phyloP scores from a whole-genome alignment of 306 rosid genomes.

The Aeschynomene evenia region DNA sequence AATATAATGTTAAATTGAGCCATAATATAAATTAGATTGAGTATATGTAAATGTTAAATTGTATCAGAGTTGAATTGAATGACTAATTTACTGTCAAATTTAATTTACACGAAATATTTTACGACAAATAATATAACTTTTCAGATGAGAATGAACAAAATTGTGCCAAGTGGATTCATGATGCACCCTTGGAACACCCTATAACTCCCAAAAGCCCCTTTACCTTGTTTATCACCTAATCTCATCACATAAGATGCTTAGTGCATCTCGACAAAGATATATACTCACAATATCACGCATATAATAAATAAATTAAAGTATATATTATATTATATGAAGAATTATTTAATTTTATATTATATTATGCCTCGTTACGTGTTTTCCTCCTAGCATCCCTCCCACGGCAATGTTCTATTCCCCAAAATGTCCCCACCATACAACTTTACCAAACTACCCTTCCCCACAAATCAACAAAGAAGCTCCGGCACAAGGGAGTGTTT shows the following conservation, averaged over 20 bases:
- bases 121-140: too few relatives aligned
- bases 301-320: too few relatives aligned
- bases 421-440: neutral
- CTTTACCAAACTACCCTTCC: constrained; percentile 33
- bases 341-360: neutral
- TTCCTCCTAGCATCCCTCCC: neutral
- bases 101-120: too few relatives aligned
- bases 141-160: neutral
- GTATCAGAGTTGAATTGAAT: too few relatives aligned
- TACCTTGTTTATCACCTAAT: constrained; percentile 23
- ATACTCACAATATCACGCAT: too few relatives aligned
- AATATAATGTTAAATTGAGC: too few relatives aligned
- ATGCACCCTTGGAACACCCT: neutral
- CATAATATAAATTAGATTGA: too few relatives aligned
- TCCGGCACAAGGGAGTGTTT: constrained; percentile 50
- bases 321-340: neutral
- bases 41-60: too few relatives aligned
- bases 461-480: constrained; percentile 16
- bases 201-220: neutral
- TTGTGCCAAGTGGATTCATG: neutral
- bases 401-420: neutral
- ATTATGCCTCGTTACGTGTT: constrained; percentile 11
- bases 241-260: constrained; percentile 38
- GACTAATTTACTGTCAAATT: too few relatives aligned
- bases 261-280: constrained; percentile 37